These are phyloP conservation scores for Phylloporus sp. DNA, from an alignment of 768 basidiomycete genomes.

Conservation along the genomic window DNA sequence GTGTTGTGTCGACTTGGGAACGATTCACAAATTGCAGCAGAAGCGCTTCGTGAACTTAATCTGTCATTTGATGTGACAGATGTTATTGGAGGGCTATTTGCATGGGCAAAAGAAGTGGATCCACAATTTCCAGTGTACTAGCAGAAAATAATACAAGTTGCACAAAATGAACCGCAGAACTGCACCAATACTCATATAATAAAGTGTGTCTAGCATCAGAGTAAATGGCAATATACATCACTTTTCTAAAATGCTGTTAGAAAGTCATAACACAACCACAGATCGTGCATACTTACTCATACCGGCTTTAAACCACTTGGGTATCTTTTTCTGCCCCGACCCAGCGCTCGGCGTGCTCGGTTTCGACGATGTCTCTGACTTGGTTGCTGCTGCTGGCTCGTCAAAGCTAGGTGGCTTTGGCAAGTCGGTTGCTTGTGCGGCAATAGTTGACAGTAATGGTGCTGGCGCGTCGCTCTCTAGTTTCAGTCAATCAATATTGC, in stretches of 20 bases:
- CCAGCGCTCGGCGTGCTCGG: slow-evolving; percentile 2
- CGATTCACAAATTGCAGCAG: slow-evolving; percentile 86
- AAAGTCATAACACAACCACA: background rate
- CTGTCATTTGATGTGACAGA: slow-evolving; percentile 47
- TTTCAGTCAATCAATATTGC: background rate
- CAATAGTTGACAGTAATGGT: slow-evolving; percentile 56
- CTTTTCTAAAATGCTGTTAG: slow-evolving; percentile 19
- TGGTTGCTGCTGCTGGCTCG: slow-evolving; percentile 4
- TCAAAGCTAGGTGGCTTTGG: slow-evolving; percentile 52
- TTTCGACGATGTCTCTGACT: slow-evolving; percentile 9
- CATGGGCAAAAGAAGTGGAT: slow-evolving; percentile 78
- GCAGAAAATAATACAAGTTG: slow-evolving; percentile 10
- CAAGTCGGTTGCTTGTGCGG: slow-evolving; percentile 60
- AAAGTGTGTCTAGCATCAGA: background rate
- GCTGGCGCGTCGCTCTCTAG: slow-evolving; percentile 57
- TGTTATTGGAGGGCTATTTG: slow-evolving; percentile 75
- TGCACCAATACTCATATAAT: slow-evolving; percentile 8
- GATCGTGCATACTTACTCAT: slow-evolving; percentile 40
- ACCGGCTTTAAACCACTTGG: slow-evolving; percentile 77
- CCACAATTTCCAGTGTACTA: slow-evolving; percentile 77
- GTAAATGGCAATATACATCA: slow-evolving; percentile 38
- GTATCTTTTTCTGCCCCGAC: slow-evolving; percentile 52
- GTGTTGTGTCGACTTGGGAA: slow-evolving; percentile 88
- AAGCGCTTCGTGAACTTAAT: slow-evolving; percentile 31
- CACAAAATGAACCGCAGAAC: slow-evolving; percentile 4